Percentiles rank a stretch among this genome's conserved stretches.
Evolutionary conservation across 192 early-diverging fungal species (phyloP).

Genomic region (Coemansia sp.): DNA sequence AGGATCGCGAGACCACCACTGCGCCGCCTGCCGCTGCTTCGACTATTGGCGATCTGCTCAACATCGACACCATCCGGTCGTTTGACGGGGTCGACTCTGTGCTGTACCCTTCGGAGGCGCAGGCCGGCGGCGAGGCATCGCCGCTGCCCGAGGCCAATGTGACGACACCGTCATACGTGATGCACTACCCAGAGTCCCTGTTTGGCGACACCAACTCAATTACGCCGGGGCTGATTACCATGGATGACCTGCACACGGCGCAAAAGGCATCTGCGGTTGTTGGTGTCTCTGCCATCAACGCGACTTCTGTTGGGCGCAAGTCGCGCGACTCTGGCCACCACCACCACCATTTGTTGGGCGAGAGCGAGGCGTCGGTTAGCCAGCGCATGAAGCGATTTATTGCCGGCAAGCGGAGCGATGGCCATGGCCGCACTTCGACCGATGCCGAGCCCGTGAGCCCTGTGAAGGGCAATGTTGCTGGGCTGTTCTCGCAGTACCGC

Average conservation of each 20-base stretch:
- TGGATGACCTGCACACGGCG: conserved; percentile 46
- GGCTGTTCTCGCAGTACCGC: conserved; percentile 27
- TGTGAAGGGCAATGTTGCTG: conserved; percentile 2
- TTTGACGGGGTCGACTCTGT: conserved; percentile 1
- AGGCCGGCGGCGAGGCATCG: background rate
- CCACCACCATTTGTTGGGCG: conserved; percentile 7
- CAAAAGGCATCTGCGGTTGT: conserved; percentile 49
- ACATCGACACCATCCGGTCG: background rate
- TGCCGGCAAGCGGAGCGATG: conserved; percentile 32
- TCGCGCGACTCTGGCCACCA: conserved; percentile 41
- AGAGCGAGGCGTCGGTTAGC: conserved; percentile 29
- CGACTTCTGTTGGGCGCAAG: conserved; percentile 33
- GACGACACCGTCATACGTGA: conserved; percentile 44
- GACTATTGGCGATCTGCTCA: background rate
- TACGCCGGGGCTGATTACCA: conserved; percentile 38
- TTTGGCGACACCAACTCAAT: conserved; percentile 43
- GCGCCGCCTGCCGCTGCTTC: background rate
- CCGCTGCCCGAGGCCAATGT: conserved; percentile 4
- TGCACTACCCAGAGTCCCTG: conserved; percentile 50
- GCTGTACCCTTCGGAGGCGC: background rate
- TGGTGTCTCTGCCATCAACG: conserved; percentile 42
- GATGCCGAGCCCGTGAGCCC: conserved; percentile 19
- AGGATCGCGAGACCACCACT: background rate
- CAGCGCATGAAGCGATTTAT: conserved; percentile 52
- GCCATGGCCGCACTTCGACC: conserved; percentile 9